Percentiles rank a stretch among this genome's conserved stretches.
These are phyloP conservation scores for Coemansia guatemalensis DNA, from an alignment of 192 early-diverging fungal species.

Conservation along the genomic window DNA sequence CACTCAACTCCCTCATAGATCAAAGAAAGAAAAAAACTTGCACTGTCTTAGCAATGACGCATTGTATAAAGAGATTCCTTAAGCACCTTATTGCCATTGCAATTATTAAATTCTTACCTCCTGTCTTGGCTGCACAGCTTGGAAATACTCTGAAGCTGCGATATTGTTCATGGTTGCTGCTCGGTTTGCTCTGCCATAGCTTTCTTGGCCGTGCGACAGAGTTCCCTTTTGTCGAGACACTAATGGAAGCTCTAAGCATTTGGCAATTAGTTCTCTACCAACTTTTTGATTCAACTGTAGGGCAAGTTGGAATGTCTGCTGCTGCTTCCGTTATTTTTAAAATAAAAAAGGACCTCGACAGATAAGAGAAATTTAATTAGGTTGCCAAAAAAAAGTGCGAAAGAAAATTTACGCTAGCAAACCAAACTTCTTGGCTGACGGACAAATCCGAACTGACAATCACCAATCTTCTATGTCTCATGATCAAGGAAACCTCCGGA, in stretches of 20 bases:
- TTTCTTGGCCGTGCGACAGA: not conserved
- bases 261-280: not conserved
- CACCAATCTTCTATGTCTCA: not conserved
- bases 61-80: not conserved
- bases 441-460: not conserved
- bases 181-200: not conserved
- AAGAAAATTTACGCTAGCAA: conserved; percentile 2
- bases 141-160: not conserved
- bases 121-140: not conserved
- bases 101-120: not conserved
- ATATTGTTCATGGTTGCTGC: not conserved
- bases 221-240: not conserved
- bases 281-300: not conserved
- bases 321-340: too few species aligned
- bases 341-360: not conserved
- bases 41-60: not conserved
- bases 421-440: not conserved
- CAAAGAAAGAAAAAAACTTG: not conserved
- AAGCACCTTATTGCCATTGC: not conserved
- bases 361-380: too few species aligned
- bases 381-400: not conserved
- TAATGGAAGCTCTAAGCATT: conserved; percentile 1
- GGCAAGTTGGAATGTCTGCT: not conserved
- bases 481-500: not conserved
- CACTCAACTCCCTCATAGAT: not conserved